These are phyloP conservation scores for Rhododendron vialii DNA, from an alignment of 148 eudicot genomes.

Conservation along the genomic window DNA sequence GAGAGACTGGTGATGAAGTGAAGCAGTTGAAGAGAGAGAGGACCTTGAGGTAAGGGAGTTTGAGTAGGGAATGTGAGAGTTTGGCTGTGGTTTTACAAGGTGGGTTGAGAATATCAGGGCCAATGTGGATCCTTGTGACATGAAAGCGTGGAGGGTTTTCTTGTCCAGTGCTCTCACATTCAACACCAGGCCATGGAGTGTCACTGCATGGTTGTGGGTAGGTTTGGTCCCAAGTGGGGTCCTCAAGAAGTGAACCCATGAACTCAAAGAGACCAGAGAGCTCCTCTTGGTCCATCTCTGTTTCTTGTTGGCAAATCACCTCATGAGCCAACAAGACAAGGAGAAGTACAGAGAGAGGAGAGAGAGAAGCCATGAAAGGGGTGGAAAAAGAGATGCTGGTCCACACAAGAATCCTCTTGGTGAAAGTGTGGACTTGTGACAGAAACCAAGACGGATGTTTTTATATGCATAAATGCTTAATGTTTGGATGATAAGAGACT, in stretches of 20 bases:
- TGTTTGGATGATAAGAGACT: neutral
- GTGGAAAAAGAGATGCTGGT: neutral
- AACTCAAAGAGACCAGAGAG: constrained; percentile 43
- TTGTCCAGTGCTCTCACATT: constrained; percentile 32
- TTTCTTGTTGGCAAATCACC: constrained; percentile 6
- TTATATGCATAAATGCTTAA: neutral
- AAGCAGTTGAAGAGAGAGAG: constrained; percentile 48
- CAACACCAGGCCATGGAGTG: constrained; percentile 58
- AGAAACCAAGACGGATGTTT: neutral
- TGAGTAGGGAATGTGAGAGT: constrained; percentile 28
- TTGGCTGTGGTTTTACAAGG: constrained; percentile 37
- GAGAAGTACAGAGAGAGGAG: constrained; percentile 19
- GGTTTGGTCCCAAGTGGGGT: constrained; percentile 38
- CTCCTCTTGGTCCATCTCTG: constrained; percentile 36
- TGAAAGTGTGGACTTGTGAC: neutral
- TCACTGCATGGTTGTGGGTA: constrained; percentile 49
- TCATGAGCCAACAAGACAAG: constrained; percentile 20
- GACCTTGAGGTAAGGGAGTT: constrained; percentile 41
- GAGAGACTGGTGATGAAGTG: constrained; percentile 21
- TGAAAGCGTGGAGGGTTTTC: constrained; percentile 32
- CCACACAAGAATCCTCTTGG: neutral
- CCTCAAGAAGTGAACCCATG: constrained; percentile 43
- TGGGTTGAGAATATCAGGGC: constrained; percentile 38
- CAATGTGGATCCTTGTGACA: constrained; percentile 47
- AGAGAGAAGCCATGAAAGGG: constrained; percentile 21